Base-by-base conservation (phyloP, 139 green algal genomes). In the Raphidocelis subcapitata region DNA sequence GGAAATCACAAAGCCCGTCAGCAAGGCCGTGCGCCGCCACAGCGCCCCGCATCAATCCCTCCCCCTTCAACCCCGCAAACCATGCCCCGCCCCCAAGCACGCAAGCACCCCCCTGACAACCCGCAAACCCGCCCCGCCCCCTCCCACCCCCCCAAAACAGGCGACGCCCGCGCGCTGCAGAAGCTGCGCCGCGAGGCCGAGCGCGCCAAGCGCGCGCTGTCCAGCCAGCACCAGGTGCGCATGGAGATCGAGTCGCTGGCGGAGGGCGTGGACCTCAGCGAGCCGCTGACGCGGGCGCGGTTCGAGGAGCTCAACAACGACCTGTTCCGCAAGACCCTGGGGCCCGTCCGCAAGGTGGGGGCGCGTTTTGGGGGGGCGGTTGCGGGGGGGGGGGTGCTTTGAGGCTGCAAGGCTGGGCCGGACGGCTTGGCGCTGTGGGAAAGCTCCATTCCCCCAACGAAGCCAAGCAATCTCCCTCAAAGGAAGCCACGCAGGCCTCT, bases 271-370 rank as follows among this genome's bases (percentile, higher is more conserved):
- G 96, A 99, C 81, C 87, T 99, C 67, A 95, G 82, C 1, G 95
- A 99, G 91, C 94, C 96, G 3, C 88, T 99, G 29, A 99, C 96
- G 2, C 89, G 96, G 55, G 96, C 96, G 1, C 91, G 96, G 37
- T 99, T 99, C 73, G 96, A 99, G 89, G 96, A 99, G 87, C 89
- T 99, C 35, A 98, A 98, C 90, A 90, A 88, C 69, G 96, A 99
- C 77, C 88, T 99, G 47, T 98, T 99, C 91, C 90, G 62, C 59
- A 78, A 78, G 89, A 98, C 94, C 26, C 89, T 99, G 83, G 91
- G 87, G 12, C 96, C 96, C 12, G 96, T 99, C 15, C 94, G 95
- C 85, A 92, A 92, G 87, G 87, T 87, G 62, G 21, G 77, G 32
- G 20, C 0, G 12, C 14, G 20, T 5, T 32, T 44, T 16, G 23